phyloP scores from a whole-genome alignment of 2,329 filamentous ascomycete genomes.

The Claviceps monticola region DNA sequence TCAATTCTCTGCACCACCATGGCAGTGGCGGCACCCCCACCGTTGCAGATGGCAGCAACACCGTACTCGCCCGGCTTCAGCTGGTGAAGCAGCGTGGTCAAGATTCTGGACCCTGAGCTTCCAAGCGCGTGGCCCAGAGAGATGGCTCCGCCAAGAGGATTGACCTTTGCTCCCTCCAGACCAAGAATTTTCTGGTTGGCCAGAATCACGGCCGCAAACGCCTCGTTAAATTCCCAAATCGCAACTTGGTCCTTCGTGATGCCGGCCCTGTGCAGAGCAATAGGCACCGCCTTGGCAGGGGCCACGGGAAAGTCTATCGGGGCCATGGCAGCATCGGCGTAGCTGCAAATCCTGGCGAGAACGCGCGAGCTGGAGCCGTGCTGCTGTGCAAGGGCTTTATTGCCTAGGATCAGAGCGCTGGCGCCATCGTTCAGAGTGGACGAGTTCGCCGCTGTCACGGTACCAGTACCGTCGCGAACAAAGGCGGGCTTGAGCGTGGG shows the following conservation, averaged over 20 bases:
- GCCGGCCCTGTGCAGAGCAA: conserved; percentile 76
- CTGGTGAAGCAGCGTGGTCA: conserved; percentile 84
- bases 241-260: conserved; percentile 86
- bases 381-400: conserved; percentile 63
- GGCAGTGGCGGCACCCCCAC: conserved; percentile 81
- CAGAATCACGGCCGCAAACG: conserved; percentile 89
- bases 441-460: conserved; percentile 87
- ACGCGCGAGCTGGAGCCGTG: conserved; percentile 68
- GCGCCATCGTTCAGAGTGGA: conserved; percentile 93
- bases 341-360: conserved; percentile 72
- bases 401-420: conserved; percentile 75
- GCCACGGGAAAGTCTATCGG: conserved; percentile 91
- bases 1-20: conserved; percentile 80
- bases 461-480: conserved; percentile 69
- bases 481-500: conserved; percentile 83
- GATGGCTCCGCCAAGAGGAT: conserved; percentile 82
- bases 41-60: conserved; percentile 92
- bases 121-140: conserved; percentile 84
- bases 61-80: conserved; percentile 87
- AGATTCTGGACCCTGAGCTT: conserved; percentile 82
- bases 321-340: conserved; percentile 81
- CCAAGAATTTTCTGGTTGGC: conserved; percentile 88
- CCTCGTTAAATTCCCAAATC: conserved; percentile 97
- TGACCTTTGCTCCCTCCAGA: conserved; percentile 66
- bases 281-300: conserved; percentile 79